Base-by-base conservation (phyloP, 371 early-diverging fungal species). In the Capillidium rhysosporum region DNA sequence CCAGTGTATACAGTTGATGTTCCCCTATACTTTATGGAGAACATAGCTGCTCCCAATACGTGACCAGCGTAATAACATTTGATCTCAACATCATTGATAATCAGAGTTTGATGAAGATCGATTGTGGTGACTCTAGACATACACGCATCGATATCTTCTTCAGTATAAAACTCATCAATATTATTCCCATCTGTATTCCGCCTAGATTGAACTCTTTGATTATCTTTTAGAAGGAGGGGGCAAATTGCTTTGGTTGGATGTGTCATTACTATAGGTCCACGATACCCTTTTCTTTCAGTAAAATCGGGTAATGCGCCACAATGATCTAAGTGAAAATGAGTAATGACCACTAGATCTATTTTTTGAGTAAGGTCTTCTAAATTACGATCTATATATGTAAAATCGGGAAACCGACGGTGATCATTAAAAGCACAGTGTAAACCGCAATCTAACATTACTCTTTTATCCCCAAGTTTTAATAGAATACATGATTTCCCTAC, bases 351-450 rank as follows among this genome's bases (percentile, higher is more conserved):
- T 31, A 85, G 86, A 66, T 97, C 92, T 34, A 95, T 68, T 56
- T 77, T 80, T 39, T 92, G 84, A 18, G 21, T 43, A 82, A 91
- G 58, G 81, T 74, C 31, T 4, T 4, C 82, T 82, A 2, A 81
- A 72, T 54, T 76, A 78, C 34, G 92, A 84, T 34, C 34, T 8
- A 99, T 82, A 65, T 85, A 91, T 40, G 80, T 77, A 59, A 99
- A 99, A 68, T 98, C 98, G 4, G 99, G 99, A 61, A 93, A 99
- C 46, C 93, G 79, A 49, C 99, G 75, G 38, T 75, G 75, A 65
- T 98, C 99, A 51, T 79, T 80, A 69, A 89, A 97, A 2, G 98
- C 99, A 93, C 97, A 96, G 69, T 99, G 97, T 82, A 89, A 84
- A 12, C 97, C 97, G 65, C 98, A 97, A 70, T 97, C 98, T 62